Percentiles rank a stretch among this genome's conserved stretches.
Evolutionary conservation across 768 basidiomycete species (phyloP).

Genomic region (Tylopilus rubrobrunneus): DNA sequence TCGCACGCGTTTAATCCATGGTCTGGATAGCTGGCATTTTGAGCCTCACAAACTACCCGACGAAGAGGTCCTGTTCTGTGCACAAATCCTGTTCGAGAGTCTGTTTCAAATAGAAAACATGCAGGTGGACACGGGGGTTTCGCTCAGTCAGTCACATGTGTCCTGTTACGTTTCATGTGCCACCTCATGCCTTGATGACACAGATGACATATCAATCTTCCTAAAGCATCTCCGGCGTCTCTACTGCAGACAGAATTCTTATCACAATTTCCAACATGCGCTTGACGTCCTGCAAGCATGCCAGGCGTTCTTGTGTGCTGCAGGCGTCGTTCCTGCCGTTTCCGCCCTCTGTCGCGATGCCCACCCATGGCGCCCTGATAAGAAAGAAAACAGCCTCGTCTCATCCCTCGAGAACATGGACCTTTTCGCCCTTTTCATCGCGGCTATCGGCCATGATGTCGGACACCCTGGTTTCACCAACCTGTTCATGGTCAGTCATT

Average conservation of each 20-base stretch:
- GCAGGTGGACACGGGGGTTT: slow-evolving; percentile 51
- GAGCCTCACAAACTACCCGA: slow-evolving; percentile 82
- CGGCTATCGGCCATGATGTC: slow-evolving; percentile 96
- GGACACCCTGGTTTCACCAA: slow-evolving; percentile 96
- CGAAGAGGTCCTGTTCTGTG: slow-evolving; percentile 78
- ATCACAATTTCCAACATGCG: slow-evolving; percentile 98
- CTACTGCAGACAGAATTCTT: slow-evolving; percentile 88
- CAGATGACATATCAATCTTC: slow-evolving; percentile 74
- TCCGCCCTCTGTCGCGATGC: slow-evolving; percentile 47
- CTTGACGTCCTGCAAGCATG: slow-evolving; percentile 93
- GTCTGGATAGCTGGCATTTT: slow-evolving; percentile 82
- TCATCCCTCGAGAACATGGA: slow-evolving; percentile 60
- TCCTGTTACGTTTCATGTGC: slow-evolving; percentile 18
- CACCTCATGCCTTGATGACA: slow-evolving; percentile 15
- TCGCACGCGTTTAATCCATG: slow-evolving; percentile 59
- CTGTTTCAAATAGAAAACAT: slow-evolving; percentile 78
- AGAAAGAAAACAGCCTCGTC: slow-evolving; percentile 33
- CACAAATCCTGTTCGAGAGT: slow-evolving; percentile 83
- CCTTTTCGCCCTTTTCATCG: slow-evolving; percentile 80
- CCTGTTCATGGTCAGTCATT: slow-evolving; percentile 76
- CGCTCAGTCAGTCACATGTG: slow-evolving; percentile 45
- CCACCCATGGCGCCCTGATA: slow-evolving; percentile 36
- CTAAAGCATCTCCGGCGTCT: slow-evolving; percentile 86
- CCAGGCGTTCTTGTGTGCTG: slow-evolving; percentile 77
- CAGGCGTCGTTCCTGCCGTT: slow-evolving; percentile 78